Percentiles rank a stretch among this genome's conserved stretches.
These are phyloP conservation scores for Lophium mytilinum DNA, from an alignment of 495 filamentous ascomycete species.

Conservation along the genomic window DNA sequence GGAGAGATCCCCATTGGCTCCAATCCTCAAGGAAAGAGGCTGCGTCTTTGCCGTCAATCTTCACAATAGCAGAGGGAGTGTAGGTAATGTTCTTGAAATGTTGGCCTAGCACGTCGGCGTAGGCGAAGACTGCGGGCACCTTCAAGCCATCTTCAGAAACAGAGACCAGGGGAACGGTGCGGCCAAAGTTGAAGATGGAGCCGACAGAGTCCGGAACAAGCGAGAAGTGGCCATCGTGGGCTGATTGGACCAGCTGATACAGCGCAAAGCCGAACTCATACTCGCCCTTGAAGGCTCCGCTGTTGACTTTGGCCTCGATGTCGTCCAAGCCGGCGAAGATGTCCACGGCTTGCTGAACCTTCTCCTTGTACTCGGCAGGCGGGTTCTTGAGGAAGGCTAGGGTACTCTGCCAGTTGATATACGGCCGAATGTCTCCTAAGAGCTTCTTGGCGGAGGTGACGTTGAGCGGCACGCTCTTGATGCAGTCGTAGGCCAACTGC, in stretches of 20 bases:
- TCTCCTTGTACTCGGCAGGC: slow-evolving; percentile 27
- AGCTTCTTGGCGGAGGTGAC: slow-evolving; percentile 16
- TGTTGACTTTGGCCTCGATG: slow-evolving; percentile 19
- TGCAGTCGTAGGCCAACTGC: slow-evolving; percentile 23
- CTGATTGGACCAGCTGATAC: slow-evolving; percentile 26
- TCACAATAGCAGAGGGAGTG: slow-evolving; percentile 25
- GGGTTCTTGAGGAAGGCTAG: slow-evolving; percentile 27
- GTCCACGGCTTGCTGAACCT: slow-evolving; percentile 28
- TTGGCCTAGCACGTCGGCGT: slow-evolving; percentile 25
- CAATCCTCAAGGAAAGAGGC: slow-evolving; percentile 17
- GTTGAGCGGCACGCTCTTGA: slow-evolving; percentile 23
- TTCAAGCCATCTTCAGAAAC: slow-evolving; percentile 29
- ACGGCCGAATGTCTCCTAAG: slow-evolving; percentile 22
- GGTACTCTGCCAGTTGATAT: slow-evolving; percentile 31
- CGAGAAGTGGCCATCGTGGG: slow-evolving; percentile 32
- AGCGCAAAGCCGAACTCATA: slow-evolving; percentile 29
- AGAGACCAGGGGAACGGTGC: slow-evolving; percentile 26
- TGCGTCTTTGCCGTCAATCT: slow-evolving; percentile 30
- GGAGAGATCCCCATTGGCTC: slow-evolving; percentile 19
- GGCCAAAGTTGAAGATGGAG: slow-evolving; percentile 26
- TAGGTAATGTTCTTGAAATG: slow-evolving; percentile 29
- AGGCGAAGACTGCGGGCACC: slow-evolving; percentile 27
- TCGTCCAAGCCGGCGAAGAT: slow-evolving; percentile 22
- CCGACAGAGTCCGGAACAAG: slow-evolving; percentile 29
- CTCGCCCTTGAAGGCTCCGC: slow-evolving; percentile 21